Evolutionary conservation across 495 filamentous ascomycete genomes (phyloP), one percentile per base, ranked within the genome.

Genomic region (Tetracladium setigerum): DNA sequence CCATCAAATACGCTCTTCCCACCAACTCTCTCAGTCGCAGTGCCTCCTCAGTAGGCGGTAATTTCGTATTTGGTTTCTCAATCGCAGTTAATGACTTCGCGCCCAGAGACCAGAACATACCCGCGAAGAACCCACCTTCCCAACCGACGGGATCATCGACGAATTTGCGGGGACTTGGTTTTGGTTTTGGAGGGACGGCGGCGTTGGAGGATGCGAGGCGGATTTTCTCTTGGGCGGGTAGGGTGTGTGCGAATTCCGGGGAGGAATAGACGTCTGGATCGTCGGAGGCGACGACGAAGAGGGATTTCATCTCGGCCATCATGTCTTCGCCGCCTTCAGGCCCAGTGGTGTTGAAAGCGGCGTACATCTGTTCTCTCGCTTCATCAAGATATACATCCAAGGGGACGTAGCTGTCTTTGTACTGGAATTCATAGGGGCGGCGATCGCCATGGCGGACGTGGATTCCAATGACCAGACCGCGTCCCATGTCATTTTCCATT

Each of bases 381-480:
- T 56, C 59, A 13, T 61, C 63, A 11, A 61, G 56, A 56, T 86
- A 89, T 9, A 65, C 63, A 34, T 78, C 71, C 0, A 86, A 58
- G 1, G 86, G 86, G 9, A 89, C 71, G 49, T 87, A 87, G 40
- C 79, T 79, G 33, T 78, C 71, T 34, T 67, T 66, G 55, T 83
- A 84, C 56, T 84, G 77, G 48, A 68, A 79, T 55, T 86, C 84
- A 42, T 71, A 67, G 0, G 82, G 82, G 47, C 83, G 81, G 0
- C 71, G 63, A 55, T 90, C 86, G 15, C 86, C 86, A 24, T 78
- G 77, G n/a, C 86, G 79, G 40, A 89, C 69, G 49, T 89, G 86
- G 15, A 87, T 58, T 13, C 80, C 84, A 18, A 85, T 58, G n/a
- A 72, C 62, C 13, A 78, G 54, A 2, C 77, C 72, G 42, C 57